Conservation (phyloP, 768 basidiomycete genomes). For the Suillus brevipes region DNA sequence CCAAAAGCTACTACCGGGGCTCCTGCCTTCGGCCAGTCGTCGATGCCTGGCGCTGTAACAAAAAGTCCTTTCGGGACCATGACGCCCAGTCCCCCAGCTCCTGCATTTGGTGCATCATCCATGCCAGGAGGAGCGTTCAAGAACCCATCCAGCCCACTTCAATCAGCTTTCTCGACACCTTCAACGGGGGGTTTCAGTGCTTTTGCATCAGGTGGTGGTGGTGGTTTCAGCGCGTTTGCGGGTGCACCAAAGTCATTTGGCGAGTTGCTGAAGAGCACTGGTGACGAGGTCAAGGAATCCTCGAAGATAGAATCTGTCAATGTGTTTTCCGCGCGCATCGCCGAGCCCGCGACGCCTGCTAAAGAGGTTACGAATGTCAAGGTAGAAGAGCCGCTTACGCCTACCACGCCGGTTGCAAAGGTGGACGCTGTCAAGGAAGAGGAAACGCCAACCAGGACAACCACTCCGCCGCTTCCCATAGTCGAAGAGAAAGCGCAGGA, state of each 20-base stretch:
- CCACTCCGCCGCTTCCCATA: background rate
- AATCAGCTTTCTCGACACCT: constrained; percentile 15
- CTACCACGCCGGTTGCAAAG: constrained; percentile 2
- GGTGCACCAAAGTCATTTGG: constrained; percentile 53
- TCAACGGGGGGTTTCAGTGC: constrained; percentile 27
- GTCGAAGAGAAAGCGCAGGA: constrained; percentile 3
- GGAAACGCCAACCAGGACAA: background rate
- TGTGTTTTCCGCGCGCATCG: constrained; percentile 10
- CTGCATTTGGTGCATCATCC: constrained; percentile 41
- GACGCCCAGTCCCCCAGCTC: constrained; percentile 19
- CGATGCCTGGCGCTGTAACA: constrained; percentile 29
- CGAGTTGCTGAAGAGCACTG: constrained; percentile 54
- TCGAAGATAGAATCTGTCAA: constrained; percentile 16
- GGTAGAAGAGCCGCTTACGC: constrained; percentile 12
- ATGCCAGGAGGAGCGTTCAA: constrained; percentile 26
- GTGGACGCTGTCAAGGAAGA: background rate
- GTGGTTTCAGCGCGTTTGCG: constrained; percentile 56
- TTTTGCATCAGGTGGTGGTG: constrained; percentile 29
- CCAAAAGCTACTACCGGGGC: constrained; percentile 22
- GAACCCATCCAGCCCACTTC: constrained; percentile 15
- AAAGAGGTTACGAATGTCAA: background rate
- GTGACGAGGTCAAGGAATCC: constrained; percentile 23
- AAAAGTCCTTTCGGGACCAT: constrained; percentile 21
- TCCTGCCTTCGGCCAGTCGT: constrained; percentile 42
- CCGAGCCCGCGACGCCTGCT: background rate